Evolutionary conservation across 2,329 filamentous ascomycete genomes (phyloP).

Genomic region (Leptographium procerum): DNA sequence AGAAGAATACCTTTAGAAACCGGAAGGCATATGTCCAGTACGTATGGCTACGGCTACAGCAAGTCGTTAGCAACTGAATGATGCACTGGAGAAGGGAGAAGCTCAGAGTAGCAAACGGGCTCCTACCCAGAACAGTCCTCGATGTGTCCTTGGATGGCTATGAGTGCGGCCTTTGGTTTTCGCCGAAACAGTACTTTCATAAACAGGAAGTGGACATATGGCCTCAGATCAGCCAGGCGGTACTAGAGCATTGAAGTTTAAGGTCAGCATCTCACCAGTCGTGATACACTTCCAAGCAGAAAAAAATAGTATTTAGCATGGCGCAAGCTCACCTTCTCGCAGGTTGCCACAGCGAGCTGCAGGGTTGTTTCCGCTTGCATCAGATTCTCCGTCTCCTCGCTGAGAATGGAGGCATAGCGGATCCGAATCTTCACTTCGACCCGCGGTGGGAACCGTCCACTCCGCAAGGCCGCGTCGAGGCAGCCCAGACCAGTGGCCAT

Average conservation of each 20-base stretch:
- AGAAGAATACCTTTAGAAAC: constrained; percentile 59
- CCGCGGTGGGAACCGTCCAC: constrained; percentile 47
- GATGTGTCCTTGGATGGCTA: constrained; percentile 58
- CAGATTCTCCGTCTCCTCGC: constrained; percentile 66
- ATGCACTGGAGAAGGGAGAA: not conserved
- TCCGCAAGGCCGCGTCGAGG: constrained; percentile 57
- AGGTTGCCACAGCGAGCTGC: constrained; percentile 59
- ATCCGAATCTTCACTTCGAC: constrained; percentile 59
- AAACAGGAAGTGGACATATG: constrained; percentile 64
- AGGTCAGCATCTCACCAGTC: not conserved
- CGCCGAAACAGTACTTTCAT: constrained; percentile 59
- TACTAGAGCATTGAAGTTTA: constrained; percentile 30
- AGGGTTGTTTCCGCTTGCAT: constrained; percentile 62
- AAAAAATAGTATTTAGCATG: not conserved
- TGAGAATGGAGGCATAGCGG: constrained; percentile 59
- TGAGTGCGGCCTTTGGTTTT: constrained; percentile 62
- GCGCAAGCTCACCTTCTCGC: constrained; percentile 42
- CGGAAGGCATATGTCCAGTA: constrained; percentile 71
- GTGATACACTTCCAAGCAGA: too few relatives aligned
- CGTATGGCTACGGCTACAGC: constrained; percentile 43
- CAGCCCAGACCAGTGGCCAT: constrained; percentile 63
- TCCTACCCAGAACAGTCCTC: constrained; percentile 54
- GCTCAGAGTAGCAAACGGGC: not conserved
- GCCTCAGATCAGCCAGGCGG: constrained; percentile 56
- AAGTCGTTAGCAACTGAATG: not conserved